These are phyloP conservation scores for Pythium plurisporium DNA, from an alignment of 352 stramenopile species.

Conservation along the genomic window DNA sequence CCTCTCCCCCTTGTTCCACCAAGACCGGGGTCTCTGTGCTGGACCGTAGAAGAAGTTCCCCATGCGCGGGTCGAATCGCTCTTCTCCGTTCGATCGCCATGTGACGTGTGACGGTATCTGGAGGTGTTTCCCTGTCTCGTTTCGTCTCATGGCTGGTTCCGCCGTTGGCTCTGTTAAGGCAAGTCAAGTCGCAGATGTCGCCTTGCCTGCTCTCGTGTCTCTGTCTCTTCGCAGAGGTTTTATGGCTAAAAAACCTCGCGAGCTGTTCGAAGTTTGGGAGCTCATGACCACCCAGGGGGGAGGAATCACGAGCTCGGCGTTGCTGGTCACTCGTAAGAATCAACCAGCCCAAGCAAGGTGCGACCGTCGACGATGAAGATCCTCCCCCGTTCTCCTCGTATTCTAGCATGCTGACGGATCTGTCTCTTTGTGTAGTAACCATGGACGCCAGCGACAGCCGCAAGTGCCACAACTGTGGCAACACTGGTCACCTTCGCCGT, in stretches of 20 bases:
- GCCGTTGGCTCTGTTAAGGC: background rate
- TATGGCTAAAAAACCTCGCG: conserved; percentile 9
- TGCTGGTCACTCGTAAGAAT: conserved; percentile 15
- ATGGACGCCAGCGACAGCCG: conserved; percentile 44
- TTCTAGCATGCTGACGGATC: background rate
- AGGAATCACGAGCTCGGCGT: background rate
- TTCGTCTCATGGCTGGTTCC: conserved; percentile 6
- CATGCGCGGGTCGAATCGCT: no score
- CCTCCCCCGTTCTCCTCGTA: no score
- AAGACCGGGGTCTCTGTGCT: no score
- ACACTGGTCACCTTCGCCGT: conserved; percentile 65
- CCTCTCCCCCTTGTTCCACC: no score
- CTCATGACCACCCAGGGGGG: conserved; percentile 17
- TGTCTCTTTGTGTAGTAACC: background rate
- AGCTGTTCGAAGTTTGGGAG: conserved; percentile 5
- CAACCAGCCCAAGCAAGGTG: conserved; percentile 15
- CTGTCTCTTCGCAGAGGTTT: conserved; percentile 11
- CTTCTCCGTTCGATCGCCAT: no score
- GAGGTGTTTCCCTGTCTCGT: no score
- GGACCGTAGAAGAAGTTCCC: no score
- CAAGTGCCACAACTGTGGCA: conserved; percentile 72
- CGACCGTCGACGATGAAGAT: no score
- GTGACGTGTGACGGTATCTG: background rate
- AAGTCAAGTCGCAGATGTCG: conserved; percentile 13
- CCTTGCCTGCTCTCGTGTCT: conserved; percentile 9